Conservation (phyloP, 1,139 yeast genomes). For the Saccharomyces hybrid region DNA sequence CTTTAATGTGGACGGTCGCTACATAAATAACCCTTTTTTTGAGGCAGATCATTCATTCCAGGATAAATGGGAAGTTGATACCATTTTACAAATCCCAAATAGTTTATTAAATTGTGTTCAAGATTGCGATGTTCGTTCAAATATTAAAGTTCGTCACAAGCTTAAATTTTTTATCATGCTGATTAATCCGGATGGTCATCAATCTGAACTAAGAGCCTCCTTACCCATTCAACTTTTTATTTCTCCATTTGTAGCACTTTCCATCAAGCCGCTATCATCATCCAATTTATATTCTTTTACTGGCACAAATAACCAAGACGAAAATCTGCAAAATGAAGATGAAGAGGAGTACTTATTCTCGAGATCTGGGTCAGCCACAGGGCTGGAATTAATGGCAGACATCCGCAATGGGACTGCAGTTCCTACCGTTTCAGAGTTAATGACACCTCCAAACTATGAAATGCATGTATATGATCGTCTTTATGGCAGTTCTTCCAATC, state of each 20-base stretch:
- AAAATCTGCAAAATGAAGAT: constrained; percentile 10
- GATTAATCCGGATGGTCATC: constrained; percentile 52
- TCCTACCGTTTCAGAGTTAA: constrained; percentile 17
- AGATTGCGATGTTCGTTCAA: constrained; percentile 61
- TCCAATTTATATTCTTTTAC: constrained; percentile 13
- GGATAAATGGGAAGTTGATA: constrained; percentile 72
- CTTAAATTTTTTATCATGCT: constrained; percentile 49
- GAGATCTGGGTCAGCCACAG: constrained; percentile 26
- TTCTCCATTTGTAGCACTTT: constrained; percentile 56
- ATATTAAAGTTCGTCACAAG: constrained; percentile 53
- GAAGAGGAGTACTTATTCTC: constrained; percentile 31
- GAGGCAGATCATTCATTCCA: constrained; percentile 21
- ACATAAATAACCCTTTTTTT: not conserved
- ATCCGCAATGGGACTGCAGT: constrained; percentile 9
- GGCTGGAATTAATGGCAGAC: constrained; percentile 6
- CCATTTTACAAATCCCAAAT: constrained; percentile 57
- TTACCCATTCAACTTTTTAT: constrained; percentile 54
- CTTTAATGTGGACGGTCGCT: not conserved
- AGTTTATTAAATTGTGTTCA: constrained; percentile 71
- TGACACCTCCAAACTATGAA: constrained; percentile 88
- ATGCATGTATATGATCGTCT: constrained; percentile 77
- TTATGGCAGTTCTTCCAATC: constrained; percentile 51
- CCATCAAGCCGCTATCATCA: constrained; percentile 5
- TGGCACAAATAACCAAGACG: constrained; percentile 15
- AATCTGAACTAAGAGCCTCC: constrained; percentile 60